Evolutionary conservation across 306 rosid genomes (phyloP).

Genomic region (Quillaja saponaria): DNA sequence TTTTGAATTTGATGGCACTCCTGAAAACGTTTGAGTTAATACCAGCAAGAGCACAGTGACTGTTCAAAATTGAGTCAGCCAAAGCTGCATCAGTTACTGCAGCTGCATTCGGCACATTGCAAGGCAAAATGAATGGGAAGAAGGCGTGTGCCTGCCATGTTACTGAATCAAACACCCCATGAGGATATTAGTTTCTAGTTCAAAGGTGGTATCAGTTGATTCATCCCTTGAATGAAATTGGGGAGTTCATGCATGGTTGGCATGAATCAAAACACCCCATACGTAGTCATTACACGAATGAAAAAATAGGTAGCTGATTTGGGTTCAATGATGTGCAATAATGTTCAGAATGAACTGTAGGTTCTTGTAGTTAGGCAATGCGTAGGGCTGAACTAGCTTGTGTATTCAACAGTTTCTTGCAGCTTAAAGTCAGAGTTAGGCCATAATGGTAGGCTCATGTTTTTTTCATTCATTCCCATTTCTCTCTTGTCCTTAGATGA

Average conservation of each 20-base stretch:
- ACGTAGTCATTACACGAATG: conserved; percentile 40
- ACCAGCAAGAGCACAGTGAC: conserved; percentile 39
- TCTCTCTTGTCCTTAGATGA: background rate
- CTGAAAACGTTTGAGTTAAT: conserved; percentile 20
- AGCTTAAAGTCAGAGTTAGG: conserved; percentile 40
- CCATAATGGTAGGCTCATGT: conserved; percentile 18
- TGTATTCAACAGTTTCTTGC: conserved; percentile 40
- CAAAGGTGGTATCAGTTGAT: conserved; percentile 31
- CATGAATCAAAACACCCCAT: conserved; percentile 33
- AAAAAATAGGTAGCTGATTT: conserved; percentile 33
- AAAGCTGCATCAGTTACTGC: conserved; percentile 26
- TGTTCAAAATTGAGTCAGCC: conserved; percentile 8
- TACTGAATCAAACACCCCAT: conserved; percentile 22
- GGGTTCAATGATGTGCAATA: conserved; percentile 37
- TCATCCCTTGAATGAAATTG: conserved; percentile 35
- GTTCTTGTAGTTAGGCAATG: conserved; percentile 37
- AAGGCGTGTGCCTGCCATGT: conserved; percentile 7
- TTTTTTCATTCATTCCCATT: background rate
- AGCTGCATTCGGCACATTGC: conserved; percentile 35
- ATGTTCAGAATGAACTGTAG: conserved; percentile 38
- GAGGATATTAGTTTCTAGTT: conserved; percentile 29
- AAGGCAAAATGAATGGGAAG: conserved; percentile 23
- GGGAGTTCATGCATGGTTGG: conserved; percentile 42
- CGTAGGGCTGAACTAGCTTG: conserved; percentile 46
- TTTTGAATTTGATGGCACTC: conserved; percentile 45